These are phyloP conservation scores for Buxus sempervirens DNA, from an alignment of 164 flowering plant species.

Conservation along the genomic window DNA sequence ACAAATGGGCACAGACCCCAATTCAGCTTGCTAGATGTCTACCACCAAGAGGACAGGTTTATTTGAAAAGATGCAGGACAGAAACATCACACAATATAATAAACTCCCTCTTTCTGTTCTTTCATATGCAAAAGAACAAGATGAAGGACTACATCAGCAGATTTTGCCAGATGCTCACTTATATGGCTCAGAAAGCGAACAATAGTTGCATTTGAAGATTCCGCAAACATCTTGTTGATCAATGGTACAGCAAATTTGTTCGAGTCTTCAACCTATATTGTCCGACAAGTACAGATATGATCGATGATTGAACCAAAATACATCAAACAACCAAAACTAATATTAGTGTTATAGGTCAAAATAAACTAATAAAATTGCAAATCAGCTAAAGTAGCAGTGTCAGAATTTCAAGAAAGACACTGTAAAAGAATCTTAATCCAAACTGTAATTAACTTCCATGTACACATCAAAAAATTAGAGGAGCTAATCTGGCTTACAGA, in stretches of 20 bases:
- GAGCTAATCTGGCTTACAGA: neutral
- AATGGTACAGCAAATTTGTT: slow-evolving; percentile 45
- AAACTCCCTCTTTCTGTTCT: slow-evolving; percentile 55
- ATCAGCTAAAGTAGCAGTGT: too few species aligned
- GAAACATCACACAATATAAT: neutral
- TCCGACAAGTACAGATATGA: slow-evolving; percentile 4
- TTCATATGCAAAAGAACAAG: slow-evolving; percentile 44
- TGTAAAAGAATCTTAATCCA: neutral
- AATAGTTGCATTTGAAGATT: slow-evolving; percentile 75
- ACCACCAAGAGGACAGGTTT: neutral
- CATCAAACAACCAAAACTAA: neutral
- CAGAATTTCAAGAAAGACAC: neutral
- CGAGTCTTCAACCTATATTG: slow-evolving; percentile 71
- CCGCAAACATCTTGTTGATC: slow-evolving; percentile 71
- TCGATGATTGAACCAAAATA: neutral
- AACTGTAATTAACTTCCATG: neutral
- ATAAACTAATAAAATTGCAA: too few species aligned
- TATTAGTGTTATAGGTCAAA: too few species aligned
- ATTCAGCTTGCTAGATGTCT: too few species aligned
- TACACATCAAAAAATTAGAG: neutral
- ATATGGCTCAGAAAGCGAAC: slow-evolving; percentile 64
- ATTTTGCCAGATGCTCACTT: slow-evolving; percentile 59
- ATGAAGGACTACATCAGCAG: slow-evolving; percentile 49
- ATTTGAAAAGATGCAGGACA: neutral
- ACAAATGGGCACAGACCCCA: too few species aligned